Base-by-base conservation (phyloP, 176 grass and related monocot species). In the Areca catechu region DNA sequence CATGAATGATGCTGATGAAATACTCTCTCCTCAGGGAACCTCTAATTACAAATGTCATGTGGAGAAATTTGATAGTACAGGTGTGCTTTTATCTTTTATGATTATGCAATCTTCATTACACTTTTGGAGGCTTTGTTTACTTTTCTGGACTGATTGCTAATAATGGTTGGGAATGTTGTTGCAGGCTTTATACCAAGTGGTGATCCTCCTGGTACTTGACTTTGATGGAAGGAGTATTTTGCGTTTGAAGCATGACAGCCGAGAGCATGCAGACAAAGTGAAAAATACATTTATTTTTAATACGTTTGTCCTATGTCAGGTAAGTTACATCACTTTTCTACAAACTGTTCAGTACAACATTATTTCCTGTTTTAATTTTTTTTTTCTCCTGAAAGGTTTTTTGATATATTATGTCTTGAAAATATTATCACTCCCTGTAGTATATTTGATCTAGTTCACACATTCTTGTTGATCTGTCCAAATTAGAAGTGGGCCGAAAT, bases 281-380 rank as follows among this genome's bases (percentile, higher is more conserved):
- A 98, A 92, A 80, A 89, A 98, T 65, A 88, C 87, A 1, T 92
- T 98, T 59, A 98, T 98, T 72, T 98, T 98, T 58, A 98, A 92
- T 69, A 83, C 93, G 3, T 98, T 98, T 71, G 93, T 98, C 56
- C 82, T 98, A 17, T 98, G 84, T 20, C 93, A 98, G 58, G 93
- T 92, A 71, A 77, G 73, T 83, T 75, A 3, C 48, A 27, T 24
- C 20, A 55, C 59, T 34, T 18, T 66, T 75, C 62, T 9, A 1
- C 55, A 43, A 43, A 43, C 34, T 3, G 9, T 43, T 43, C 34
- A 43, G 7, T 43, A 43, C 34, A 43, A 3, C 34, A 29, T 6
- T 29, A 29, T 6, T 29, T 29, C 0, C 0, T 6, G 5, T 29
- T 29, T 29, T 29, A 29, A 5, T 29, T 29, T 29, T 29, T 29